Evolutionary conservation across 768 basidiomycete genomes (phyloP), one percentile per base, ranked within the genome.

Genomic region (Xerocomus spinulosus): DNA sequence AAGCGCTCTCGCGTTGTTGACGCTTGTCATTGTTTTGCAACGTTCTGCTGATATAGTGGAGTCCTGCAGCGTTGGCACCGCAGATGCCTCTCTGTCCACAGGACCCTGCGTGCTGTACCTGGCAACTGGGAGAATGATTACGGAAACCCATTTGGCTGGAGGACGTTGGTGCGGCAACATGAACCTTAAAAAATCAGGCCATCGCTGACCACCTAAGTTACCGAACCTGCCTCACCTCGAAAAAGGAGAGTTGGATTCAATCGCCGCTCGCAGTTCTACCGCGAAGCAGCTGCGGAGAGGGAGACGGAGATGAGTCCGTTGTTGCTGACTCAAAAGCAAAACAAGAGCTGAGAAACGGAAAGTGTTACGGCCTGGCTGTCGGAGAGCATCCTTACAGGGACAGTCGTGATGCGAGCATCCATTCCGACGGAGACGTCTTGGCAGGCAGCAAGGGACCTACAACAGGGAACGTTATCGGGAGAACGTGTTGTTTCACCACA

Each of bases 241-340:
- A n/a, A 34, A n/a, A 21, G 5, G 5, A 5, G 17, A 5, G 32
- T 14, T 18, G 28, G 30, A 29, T 39, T n/a, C 24, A 34, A 38
- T 29, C 26, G 8, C 40, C 46, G 45, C 33, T 48, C 6, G 37
- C 28, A 48, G 20, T 45, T 46, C 44, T 46, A 46, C 57, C 57
- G 57, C 58, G 57, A 59, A 59, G 58, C 58, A 44, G 40, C 34
- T 42, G 49, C 47, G 46, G 48, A 58, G 5, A 45, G 17, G 6
- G 30, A 25, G 36, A 44, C 55, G 40, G 54, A 37, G 41, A 51
- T 45, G 34, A 53, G 33, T 29, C 54, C 44, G 40, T 23, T 18
- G 30, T 12, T 9, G 5, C 18, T 21, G 10, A 13, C 20, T 23
- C 36, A 21, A 20, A 20, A 20, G 15, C 35, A 21, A 21, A 36